Base-by-base conservation (phyloP, 2,329 filamentous ascomycete genomes). In the Dactylonectria macrodidyma region DNA sequence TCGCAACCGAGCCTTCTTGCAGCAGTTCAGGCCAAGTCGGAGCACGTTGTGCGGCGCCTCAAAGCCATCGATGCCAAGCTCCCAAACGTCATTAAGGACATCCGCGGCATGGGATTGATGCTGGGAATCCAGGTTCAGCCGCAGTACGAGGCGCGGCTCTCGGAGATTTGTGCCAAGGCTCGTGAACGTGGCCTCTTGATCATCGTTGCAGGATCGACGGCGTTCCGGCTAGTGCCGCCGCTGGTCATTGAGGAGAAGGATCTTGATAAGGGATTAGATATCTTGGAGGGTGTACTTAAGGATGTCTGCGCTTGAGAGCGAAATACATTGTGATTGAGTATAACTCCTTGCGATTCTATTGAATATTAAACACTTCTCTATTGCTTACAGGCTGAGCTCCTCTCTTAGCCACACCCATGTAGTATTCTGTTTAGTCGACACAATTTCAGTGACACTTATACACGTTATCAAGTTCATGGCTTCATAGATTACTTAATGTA, bases 191-290 rank as follows among this genome's bases (percentile, higher is more conserved):
- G 96, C 0, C 81, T 99, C 76, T 81, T 99, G 66, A 86, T 99
- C 67, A 98, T 99, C 77, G 98, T 95, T 1, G 95, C 94, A 33
- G 96, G 96, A 1, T 95, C 91, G 34, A 97, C 98, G 78, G 98
- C 95, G 9, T 83, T 99, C 73, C 88, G 96, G 55, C 97, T 99
- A 76, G 95, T 98, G 64, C 96, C 96, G 36, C 93, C 94, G 68
- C 83, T 99, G 77, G 90, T 91, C 6, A 93, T 99, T 65, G 92
- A 89, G 1, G 90, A 94, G 73, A 89, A 88, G 33, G 93, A 98
- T 86, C 96, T 98, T 72, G 85, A 91, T 72, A 86, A 92, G 71
- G 95, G 94, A 0, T 83, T 98, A 80, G 83, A 84, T 48, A 95
- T 97, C 61, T 79, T 98, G 67, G 92, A 91, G 26, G 26, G 26